phyloP scores from a whole-genome alignment of 352 stramenopile species.

The Phytophthora pini region DNA sequence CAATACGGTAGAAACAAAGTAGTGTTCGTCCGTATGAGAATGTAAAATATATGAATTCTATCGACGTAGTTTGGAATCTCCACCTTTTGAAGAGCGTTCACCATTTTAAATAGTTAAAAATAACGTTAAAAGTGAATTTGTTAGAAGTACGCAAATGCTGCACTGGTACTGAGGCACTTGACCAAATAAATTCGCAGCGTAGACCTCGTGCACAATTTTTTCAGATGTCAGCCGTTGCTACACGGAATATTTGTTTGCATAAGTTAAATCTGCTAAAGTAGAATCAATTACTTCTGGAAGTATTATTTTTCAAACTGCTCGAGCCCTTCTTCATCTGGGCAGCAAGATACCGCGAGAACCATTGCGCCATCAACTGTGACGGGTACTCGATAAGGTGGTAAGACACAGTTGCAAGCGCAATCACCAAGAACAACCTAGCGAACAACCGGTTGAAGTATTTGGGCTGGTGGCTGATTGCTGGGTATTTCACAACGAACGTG shows the following conservation, averaged over 20 bases:
- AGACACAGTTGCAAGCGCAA: slow-evolving; percentile 32
- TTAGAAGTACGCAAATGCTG: too few relatives aligned
- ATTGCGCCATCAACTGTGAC: slow-evolving; percentile 43
- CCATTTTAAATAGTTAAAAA: too few relatives aligned
- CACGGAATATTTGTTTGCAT: too few relatives aligned
- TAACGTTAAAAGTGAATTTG: too few relatives aligned
- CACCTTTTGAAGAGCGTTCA: too few relatives aligned
- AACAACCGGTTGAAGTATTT: slow-evolving; percentile 49
- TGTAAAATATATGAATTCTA: slow-evolving; percentile 10
- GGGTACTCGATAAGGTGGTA: slow-evolving; percentile 55
- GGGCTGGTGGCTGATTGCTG: slow-evolving; percentile 16
- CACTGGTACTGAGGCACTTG: too few relatives aligned
- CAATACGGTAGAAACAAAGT: slow-evolving; percentile 4
- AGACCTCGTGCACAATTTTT: too few relatives aligned
- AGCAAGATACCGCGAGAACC: slow-evolving; percentile 33
- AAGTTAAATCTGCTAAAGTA: too few relatives aligned
- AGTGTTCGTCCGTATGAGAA: neutral
- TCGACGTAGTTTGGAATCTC: too few relatives aligned
- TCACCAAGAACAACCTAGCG: slow-evolving; percentile 35
- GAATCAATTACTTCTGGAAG: too few relatives aligned
- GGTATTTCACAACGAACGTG: slow-evolving; percentile 41
- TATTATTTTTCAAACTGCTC: neutral
- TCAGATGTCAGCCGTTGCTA: too few relatives aligned
- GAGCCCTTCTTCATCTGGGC: slow-evolving; percentile 17
- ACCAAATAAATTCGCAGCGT: too few relatives aligned